Base-by-base conservation (phyloP, 306 rosid species). In the Castanopsis chinensis region DNA sequence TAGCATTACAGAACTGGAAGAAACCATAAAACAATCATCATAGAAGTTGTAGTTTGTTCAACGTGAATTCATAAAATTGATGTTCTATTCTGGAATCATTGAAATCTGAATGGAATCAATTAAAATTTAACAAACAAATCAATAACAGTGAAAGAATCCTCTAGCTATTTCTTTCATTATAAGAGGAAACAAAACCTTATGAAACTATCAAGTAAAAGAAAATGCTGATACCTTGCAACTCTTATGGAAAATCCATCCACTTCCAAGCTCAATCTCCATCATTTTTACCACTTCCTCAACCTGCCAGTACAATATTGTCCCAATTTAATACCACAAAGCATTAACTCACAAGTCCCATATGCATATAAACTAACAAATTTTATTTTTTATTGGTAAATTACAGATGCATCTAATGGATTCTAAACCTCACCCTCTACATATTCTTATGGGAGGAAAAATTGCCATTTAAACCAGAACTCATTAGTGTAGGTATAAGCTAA, bases 191-290 rank as follows among this genome's bases (percentile, higher is more conserved):
- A 30, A 59, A 64, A 30, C 5, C 76, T 72, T 14, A 43, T 33
- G 53, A 67, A 75, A 9, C 37, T 32, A 77, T 56, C 55, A 71
- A 68, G 49, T 23, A 11, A 61, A 82, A 51, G 57, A 35, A 37
- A 84, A 37, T 20, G 30, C 10, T 23, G n/a, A 23, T 78, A 94
- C 97, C 97, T 91, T 91, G 72, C 89, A 92, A 74, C 60, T 78
- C 73, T 92, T 84, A 55, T 85, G 89, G 82, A 81, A 76, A 49
- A 89, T 91, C 95, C 97, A 94, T 72, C 87, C 87, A 79, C 83
- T 84, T 79, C 89, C 98, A 5, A 93, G 88, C 49, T 94, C 97
- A 43, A 69, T 87, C 82, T 90, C 97, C 96, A 95, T 90, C 97
- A 88, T 86, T 69, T 79, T 89, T 55, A 90, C 88, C 73, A 87